Percentiles rank a stretch among this genome's conserved stretches.
Evolutionary conservation across 306 rosid genomes (phyloP).

Genomic region (Corylus avellana): DNA sequence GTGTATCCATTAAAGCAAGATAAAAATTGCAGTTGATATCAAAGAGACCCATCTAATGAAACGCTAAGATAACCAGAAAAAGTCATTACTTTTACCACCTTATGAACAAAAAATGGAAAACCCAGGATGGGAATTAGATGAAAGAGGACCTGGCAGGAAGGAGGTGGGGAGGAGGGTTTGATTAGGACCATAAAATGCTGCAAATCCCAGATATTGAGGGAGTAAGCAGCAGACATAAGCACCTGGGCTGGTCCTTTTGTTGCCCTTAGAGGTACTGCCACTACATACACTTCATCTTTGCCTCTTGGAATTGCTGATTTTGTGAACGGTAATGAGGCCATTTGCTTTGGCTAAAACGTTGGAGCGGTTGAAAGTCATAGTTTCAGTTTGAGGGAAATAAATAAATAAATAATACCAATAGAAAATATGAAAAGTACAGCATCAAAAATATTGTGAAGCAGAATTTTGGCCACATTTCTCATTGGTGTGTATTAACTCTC

Average conservation of each 20-base stretch:
- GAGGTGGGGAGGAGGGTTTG: conserved; percentile 48
- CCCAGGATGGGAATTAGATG: conserved; percentile 5
- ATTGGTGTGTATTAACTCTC: neutral
- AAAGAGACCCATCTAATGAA: neutral
- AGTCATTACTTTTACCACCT: neutral
- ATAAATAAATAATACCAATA: neutral
- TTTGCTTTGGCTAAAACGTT: conserved; percentile 10
- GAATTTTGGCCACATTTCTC: neutral
- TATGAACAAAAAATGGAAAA: neutral
- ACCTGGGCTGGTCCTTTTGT: conserved; percentile 86
- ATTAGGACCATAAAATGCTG: conserved; percentile 88
- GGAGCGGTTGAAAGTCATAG: neutral
- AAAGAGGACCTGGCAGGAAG: conserved; percentile 56
- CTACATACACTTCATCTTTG: conserved; percentile 76
- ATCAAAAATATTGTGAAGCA: neutral
- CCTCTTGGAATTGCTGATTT: conserved; percentile 35
- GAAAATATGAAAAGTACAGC: neutral
- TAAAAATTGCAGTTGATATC: neutral
- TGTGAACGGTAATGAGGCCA: conserved; percentile 35
- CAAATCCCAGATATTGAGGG: conserved; percentile 76
- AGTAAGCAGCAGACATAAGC: conserved; percentile 65
- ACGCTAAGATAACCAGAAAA: neutral
- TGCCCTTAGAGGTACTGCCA: conserved; percentile 81
- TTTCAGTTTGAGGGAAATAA: neutral
- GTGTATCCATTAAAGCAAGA: neutral